phyloP scores from a whole-genome alignment of 176 grass and related monocot species.

The Hyparrhenia diplandra region DNA sequence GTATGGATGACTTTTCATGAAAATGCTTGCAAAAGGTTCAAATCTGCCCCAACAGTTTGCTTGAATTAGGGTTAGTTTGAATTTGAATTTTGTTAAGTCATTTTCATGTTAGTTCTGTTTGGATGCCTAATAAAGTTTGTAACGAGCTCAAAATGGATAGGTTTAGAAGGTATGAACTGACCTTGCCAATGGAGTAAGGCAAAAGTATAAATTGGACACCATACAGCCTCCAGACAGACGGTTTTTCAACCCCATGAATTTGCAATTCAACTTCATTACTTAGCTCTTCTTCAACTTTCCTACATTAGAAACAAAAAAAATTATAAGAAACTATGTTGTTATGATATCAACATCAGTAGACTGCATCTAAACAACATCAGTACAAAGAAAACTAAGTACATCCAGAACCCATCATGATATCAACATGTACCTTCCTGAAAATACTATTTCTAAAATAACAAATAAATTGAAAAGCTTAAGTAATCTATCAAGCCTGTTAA shows the following conservation, averaged over 20 bases:
- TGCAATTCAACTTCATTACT: constrained; percentile 83
- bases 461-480: background rate
- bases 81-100: too few species aligned
- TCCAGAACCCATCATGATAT: constrained; percentile 3
- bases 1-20: too few species aligned
- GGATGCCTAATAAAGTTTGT: too few species aligned
- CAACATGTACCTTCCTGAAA: background rate
- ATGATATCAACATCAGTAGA: too few species aligned
- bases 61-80: too few species aligned
- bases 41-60: too few species aligned
- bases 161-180: constrained; percentile 16
- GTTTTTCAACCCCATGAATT: constrained; percentile 86
- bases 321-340: constrained; percentile 9
- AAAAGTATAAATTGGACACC: constrained; percentile 84
- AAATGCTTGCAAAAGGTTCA: too few species aligned
- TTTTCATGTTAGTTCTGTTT: too few species aligned
- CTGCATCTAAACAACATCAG: background rate
- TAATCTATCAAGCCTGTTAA: constrained; percentile 1
- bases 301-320: constrained; percentile 25
- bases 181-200: constrained; percentile 86
- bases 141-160: too few species aligned
- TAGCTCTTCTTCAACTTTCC: constrained; percentile 70
- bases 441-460: background rate
- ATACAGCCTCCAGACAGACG: constrained; percentile 75
- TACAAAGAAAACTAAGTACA: background rate